Conservation (phyloP, 2,329 filamentous ascomycete species). For the Epichloe coenophiala region DNA sequence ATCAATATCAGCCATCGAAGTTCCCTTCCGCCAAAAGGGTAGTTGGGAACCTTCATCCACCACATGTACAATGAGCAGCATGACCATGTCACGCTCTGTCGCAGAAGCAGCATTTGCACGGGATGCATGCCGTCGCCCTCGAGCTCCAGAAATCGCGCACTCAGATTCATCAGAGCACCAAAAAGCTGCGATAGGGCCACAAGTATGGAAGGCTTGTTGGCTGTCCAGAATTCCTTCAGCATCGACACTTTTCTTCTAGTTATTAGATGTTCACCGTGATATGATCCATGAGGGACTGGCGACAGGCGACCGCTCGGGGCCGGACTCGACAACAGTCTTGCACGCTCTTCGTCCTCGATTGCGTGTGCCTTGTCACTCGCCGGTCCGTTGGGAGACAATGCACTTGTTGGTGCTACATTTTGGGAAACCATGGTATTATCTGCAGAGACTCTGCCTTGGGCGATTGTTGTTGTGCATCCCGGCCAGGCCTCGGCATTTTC, state of each 20-base stretch:
- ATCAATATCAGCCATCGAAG: slow-evolving; percentile 55
- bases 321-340: slow-evolving; percentile 11
- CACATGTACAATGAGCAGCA: slow-evolving; percentile 62
- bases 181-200: slow-evolving; percentile 70
- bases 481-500: not conserved
- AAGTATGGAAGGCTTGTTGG: slow-evolving; percentile 59
- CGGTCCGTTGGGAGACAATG: not conserved
- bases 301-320: slow-evolving; percentile 10
- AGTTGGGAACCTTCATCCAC: slow-evolving; percentile 51
- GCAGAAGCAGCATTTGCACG: slow-evolving; percentile 69
- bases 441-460: not conserved
- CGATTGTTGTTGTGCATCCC: not conserved
- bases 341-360: not conserved
- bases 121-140: slow-evolving; percentile 63
- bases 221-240: slow-evolving; percentile 35
- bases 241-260: slow-evolving; percentile 7
- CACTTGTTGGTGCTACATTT: not conserved
- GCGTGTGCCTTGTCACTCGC: slow-evolving; percentile 1
- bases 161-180: slow-evolving; percentile 73
- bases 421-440: not conserved
- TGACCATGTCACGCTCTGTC: slow-evolving; percentile 61
- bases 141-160: slow-evolving; percentile 61
- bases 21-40: slow-evolving; percentile 53
- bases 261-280: not conserved
- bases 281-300: slow-evolving; percentile 5